Conservation (phyloP, 2,329 filamentous ascomycete species). For the Ophiocordyceps camponoti-saundersi region DNA sequence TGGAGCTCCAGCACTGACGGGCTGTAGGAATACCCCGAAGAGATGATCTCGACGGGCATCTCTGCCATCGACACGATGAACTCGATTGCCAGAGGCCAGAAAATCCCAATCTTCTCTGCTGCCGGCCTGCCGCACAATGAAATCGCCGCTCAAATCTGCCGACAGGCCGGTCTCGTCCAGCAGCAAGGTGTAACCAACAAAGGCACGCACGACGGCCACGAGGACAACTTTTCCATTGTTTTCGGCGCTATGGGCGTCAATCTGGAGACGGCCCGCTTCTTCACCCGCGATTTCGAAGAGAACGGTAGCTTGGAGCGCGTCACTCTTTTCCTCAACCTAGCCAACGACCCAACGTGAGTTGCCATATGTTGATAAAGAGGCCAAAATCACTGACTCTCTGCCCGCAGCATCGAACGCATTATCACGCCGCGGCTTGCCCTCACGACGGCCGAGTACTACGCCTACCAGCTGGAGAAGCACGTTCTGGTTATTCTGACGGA, state of each 20-base stretch:
- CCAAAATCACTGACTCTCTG: no score
- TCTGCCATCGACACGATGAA: constrained; percentile 98
- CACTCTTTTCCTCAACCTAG: constrained; percentile 96
- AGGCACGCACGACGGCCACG: constrained; percentile 87
- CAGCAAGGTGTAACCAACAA: constrained; percentile 67
- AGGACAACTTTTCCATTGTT: constrained; percentile 99
- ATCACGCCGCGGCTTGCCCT: constrained; percentile 96
- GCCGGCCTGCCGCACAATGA: constrained; percentile 98
- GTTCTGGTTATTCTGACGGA: constrained; percentile 97
- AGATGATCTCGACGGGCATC: constrained; percentile 99
- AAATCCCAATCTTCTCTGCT: constrained; percentile 98
- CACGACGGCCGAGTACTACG: constrained; percentile 98
- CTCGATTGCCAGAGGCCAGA: constrained; percentile 94
- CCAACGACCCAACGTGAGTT: constrained; percentile 93
- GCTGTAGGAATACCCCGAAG: constrained; percentile 81
- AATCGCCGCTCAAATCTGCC: constrained; percentile 96
- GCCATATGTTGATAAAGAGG: background rate
- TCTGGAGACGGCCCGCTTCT: constrained; percentile 96
- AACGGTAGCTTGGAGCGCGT: constrained; percentile 96
- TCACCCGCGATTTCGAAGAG: constrained; percentile 96
- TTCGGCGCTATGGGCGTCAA: constrained; percentile 99
- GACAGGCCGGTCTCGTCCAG: constrained; percentile 86
- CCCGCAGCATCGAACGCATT: constrained; percentile 86
- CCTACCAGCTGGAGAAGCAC: constrained; percentile 99
- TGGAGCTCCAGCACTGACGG: constrained; percentile 5